phyloP scores from a whole-genome alignment of 305 asterid species.

The Solanum hybrid region DNA sequence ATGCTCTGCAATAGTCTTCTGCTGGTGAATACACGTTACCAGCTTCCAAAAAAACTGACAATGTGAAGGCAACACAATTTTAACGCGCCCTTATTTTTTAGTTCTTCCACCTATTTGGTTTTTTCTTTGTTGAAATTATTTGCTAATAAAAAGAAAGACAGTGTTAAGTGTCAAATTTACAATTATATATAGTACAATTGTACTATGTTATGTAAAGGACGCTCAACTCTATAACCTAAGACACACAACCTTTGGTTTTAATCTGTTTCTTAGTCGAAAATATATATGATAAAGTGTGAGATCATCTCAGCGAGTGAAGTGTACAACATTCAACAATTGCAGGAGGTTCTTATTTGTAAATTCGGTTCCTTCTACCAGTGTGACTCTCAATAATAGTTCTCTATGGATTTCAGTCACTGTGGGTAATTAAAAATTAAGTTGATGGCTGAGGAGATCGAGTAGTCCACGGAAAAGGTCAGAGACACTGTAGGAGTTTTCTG shows the following conservation, averaged over 20 bases:
- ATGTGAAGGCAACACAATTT: neutral
- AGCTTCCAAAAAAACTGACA: neutral
- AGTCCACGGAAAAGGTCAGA: neutral
- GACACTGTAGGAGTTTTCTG: neutral
- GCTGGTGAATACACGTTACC: neutral
- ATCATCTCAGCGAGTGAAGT: neutral
- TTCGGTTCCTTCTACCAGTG: neutral
- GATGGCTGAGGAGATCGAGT: neutral
- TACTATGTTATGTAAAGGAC: neutral
- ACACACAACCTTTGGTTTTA: neutral
- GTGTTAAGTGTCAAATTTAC: neutral
- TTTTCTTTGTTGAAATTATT: neutral
- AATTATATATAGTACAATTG: neutral
- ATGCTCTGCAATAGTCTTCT: neutral
- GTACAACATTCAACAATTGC: neutral
- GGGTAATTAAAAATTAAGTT: neutral
- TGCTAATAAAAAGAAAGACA: neutral
- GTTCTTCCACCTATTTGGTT: neutral
- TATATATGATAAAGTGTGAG: neutral
- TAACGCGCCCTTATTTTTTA: neutral
- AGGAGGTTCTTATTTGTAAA: neutral
- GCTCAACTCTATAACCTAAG: neutral
- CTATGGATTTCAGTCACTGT: neutral
- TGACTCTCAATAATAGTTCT: neutral
- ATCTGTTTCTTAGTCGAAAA: neutral